These are phyloP conservation scores for Chlamydomonas reinhardtii DNA, from an alignment of 163 green algal genomes.

Conservation along the genomic window DNA sequence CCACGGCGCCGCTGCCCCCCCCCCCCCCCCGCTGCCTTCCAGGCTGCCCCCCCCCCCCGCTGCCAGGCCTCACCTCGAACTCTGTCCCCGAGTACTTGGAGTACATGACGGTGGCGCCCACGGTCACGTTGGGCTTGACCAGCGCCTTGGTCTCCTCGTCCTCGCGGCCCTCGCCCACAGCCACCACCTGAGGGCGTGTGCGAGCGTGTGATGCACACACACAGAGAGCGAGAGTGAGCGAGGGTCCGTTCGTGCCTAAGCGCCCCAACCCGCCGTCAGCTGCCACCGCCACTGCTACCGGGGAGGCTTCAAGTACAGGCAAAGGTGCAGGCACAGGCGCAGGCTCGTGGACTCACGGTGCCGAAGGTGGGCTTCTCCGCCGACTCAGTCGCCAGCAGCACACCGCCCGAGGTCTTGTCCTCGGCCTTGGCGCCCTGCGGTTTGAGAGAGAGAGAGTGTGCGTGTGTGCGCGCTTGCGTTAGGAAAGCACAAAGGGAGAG, in stretches of 20 bases:
- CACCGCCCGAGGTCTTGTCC: constrained; percentile 83
- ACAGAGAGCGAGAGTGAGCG: too few relatives aligned
- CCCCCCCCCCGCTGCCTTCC: background rate
- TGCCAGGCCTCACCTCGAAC: constrained; percentile 75
- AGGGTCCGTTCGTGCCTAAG: too few relatives aligned
- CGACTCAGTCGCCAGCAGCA: constrained; percentile 88
- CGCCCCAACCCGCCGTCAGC: too few relatives aligned
- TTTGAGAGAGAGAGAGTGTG: background rate
- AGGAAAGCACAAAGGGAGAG: too few relatives aligned
- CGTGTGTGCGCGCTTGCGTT: too few relatives aligned
- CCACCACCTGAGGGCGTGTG: constrained; percentile 90
- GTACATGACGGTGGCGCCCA: constrained; percentile 94
- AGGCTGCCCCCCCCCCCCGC: background rate
- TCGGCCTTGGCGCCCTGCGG: constrained; percentile 83
- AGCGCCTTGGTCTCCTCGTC: constrained; percentile 81
- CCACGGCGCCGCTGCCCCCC: too few relatives aligned
- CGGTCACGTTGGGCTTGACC: constrained; percentile 75
- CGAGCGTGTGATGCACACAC: too few relatives aligned
- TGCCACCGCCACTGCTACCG: background rate
- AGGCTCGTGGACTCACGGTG: constrained; percentile 54
- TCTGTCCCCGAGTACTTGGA: constrained; percentile 92
- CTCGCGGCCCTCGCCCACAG: constrained; percentile 84
- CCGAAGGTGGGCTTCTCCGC: constrained; percentile 93
- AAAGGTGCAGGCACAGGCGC: too few relatives aligned
- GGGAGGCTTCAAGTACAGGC: too few relatives aligned